These are phyloP conservation scores for Penicillium aurantiogriseum DNA, from an alignment of 2,329 filamentous ascomycete species.

Conservation along the genomic window DNA sequence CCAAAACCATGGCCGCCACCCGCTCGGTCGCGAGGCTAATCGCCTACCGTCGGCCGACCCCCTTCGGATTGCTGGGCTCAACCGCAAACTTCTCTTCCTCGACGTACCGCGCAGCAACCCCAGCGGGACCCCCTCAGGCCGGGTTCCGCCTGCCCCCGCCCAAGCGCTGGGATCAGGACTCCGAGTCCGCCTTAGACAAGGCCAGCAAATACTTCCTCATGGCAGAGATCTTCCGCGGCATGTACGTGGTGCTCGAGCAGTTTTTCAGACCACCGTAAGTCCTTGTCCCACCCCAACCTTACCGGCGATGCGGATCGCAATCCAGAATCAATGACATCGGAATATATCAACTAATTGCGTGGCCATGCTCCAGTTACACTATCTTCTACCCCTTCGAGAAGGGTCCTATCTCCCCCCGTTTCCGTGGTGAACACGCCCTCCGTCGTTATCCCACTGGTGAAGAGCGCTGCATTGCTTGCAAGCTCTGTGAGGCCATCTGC, in stretches of 20 bases:
- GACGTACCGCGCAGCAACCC: constrained; percentile 62
- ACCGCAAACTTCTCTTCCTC: constrained; percentile 63
- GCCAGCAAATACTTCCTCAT: constrained; percentile 92
- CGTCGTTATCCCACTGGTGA: constrained; percentile 95
- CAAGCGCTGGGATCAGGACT: constrained; percentile 75
- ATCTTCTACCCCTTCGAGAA: constrained; percentile 99
- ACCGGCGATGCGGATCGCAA: constrained; percentile 5
- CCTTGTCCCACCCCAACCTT: constrained; percentile 11
- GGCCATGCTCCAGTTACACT: constrained; percentile 68
- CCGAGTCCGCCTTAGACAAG: constrained; percentile 75
- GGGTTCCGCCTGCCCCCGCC: constrained; percentile 75
- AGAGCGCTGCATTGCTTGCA: constrained; percentile 99
- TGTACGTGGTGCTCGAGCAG: constrained; percentile 97
- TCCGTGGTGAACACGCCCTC: constrained; percentile 96
- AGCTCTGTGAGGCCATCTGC: constrained; percentile 98
- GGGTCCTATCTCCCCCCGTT: constrained; percentile 94
- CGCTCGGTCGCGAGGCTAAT: constrained; percentile 46
- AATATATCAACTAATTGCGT: constrained; percentile 6
- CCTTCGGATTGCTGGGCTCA: constrained; percentile 43
- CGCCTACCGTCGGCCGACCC: constrained; percentile 39
- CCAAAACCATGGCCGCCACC: constrained; percentile 44
- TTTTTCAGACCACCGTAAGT: constrained; percentile 97
- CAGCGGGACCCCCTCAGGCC: constrained; percentile 72
- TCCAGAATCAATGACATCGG: constrained; percentile 6
- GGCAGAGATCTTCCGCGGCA: constrained; percentile 92